Base-by-base conservation (phyloP, 108 stramenopile genomes). In the Nitzschia putrida region DNA sequence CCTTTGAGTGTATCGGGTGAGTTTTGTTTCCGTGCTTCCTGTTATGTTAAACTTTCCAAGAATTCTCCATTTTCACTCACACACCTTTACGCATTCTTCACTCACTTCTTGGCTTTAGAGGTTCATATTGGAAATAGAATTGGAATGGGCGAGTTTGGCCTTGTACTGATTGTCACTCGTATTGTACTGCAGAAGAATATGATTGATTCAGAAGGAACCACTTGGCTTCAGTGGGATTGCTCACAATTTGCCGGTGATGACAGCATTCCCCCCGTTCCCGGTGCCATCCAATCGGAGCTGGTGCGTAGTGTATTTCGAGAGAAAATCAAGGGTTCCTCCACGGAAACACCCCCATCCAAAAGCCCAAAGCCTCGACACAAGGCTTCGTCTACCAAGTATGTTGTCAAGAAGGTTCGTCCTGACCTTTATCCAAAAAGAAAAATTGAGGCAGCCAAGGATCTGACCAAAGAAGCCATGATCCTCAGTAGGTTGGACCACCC, bases 381-480 rank as follows among this genome's bases (percentile, higher is more conserved):
- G 29, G 0, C 58, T 13, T 40, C 7, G 34, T n/a, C 16, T 6
- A n/a, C n/a, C 13, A 49, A 18, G 47, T 70, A 68, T 44, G 72
- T 72, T 10, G 57, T 78, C 26, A 78, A 81, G 58, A 72, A 67
- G 21, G 55, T 73, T 26, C 72, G 75, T 9, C 61, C 59, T 18
- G 80, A 73, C 44, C 52, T 80, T 61, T 76, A 76, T 54, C 71
- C 77, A 1, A 64, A 72, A 39, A 78, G 74, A 26, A 83, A 81
- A 61, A 59, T 73, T 9, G 74, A 72, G 51, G 77, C 74, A 0
- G 64, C 65, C 50, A 81, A 88, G 25, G 87, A 88, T 66, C 38
- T 91, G 18, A 83, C 90, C 0, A 73, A 78, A 13, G 90, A 91
- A 79, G 87, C 87, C n/a, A 80, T 85, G 63, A 84, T 91, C 34